Conservation (phyloP, 106 monocot species). For the Platanthera zijinensis region DNA sequence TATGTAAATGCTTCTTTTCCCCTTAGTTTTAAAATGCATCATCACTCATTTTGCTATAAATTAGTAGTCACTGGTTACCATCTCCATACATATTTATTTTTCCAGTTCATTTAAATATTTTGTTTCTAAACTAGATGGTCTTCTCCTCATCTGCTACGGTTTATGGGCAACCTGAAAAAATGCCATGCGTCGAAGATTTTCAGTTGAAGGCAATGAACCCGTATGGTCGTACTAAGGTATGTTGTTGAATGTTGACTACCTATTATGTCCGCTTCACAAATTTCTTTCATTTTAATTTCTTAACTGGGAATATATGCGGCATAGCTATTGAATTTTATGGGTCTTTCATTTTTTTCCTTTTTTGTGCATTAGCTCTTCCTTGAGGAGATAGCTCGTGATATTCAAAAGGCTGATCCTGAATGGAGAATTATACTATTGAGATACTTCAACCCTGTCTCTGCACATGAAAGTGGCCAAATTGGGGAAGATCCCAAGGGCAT, state of each 20-base stretch:
- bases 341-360: not conserved
- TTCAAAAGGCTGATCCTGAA: slow-evolving; percentile 45
- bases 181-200: slow-evolving; percentile 77
- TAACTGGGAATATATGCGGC: not conserved
- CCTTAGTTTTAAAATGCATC: too few species aligned
- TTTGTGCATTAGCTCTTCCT: slow-evolving; percentile 58
- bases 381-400: slow-evolving; percentile 85
- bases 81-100: not conserved
- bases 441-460: slow-evolving; percentile 96
- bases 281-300: not conserved
- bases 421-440: slow-evolving; percentile 82
- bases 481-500: slow-evolving; percentile 94
- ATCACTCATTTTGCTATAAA: not conserved
- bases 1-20: too few species aligned
- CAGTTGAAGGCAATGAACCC: slow-evolving; percentile 80
- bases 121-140: slow-evolving; percentile 44
- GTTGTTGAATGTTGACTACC: too few species aligned
- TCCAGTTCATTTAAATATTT: not conserved
- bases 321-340: not conserved
- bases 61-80: not conserved
- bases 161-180: slow-evolving; percentile 83
- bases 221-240: slow-evolving; percentile 88
- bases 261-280: not conserved
- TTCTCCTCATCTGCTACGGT: slow-evolving; percentile 92
- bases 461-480: slow-evolving; percentile 82